These are phyloP conservation scores for Didymella sp. DNA, from an alignment of 2,329 filamentous ascomycete genomes.

Conservation along the genomic window DNA sequence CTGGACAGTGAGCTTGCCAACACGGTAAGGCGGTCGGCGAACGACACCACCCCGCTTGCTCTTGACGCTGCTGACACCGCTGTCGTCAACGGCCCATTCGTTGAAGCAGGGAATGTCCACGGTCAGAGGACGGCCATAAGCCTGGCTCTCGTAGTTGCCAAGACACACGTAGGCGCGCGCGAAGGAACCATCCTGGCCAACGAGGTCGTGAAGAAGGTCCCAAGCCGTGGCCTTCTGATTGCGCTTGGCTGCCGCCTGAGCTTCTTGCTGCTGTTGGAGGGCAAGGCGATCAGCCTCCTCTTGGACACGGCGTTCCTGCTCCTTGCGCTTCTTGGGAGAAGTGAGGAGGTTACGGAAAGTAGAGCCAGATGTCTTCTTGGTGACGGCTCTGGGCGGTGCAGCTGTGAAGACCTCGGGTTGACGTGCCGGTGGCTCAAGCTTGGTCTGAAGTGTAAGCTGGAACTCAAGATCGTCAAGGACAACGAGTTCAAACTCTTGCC, in stretches of 20 bases:
- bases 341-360: slow-evolving; percentile 85
- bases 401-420: slow-evolving; percentile 37
- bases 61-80: slow-evolving; percentile 82
- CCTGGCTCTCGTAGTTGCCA: slow-evolving; percentile 87
- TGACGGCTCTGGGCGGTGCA: slow-evolving; percentile 69
- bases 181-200: slow-evolving; percentile 92
- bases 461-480: slow-evolving; percentile 98
- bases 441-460: slow-evolving; percentile 94
- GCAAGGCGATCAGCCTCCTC: slow-evolving; percentile 80
- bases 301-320: slow-evolving; percentile 82
- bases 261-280: slow-evolving; percentile 51
- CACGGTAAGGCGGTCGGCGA: slow-evolving; percentile 87
- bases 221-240: slow-evolving; percentile 73
- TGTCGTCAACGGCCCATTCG: slow-evolving; percentile 94
- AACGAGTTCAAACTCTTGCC: slow-evolving; percentile 97
- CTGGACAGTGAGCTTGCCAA: slow-evolving; percentile 93
- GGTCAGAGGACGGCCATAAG: slow-evolving; percentile 85
- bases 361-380: slow-evolving; percentile 72
- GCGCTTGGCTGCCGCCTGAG: slow-evolving; percentile 60
- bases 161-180: slow-evolving; percentile 92
- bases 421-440: slow-evolving; percentile 77
- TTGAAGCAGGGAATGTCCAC: slow-evolving; percentile 97
- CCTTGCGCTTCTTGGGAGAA: slow-evolving; percentile 95
- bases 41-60: slow-evolving; percentile 84
- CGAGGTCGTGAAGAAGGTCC: slow-evolving; percentile 84